Evolutionary conservation across 1,284 basidiomycete species (phyloP), one percentile per base, ranked within the genome.

Genomic region (Puccinia horiana): DNA sequence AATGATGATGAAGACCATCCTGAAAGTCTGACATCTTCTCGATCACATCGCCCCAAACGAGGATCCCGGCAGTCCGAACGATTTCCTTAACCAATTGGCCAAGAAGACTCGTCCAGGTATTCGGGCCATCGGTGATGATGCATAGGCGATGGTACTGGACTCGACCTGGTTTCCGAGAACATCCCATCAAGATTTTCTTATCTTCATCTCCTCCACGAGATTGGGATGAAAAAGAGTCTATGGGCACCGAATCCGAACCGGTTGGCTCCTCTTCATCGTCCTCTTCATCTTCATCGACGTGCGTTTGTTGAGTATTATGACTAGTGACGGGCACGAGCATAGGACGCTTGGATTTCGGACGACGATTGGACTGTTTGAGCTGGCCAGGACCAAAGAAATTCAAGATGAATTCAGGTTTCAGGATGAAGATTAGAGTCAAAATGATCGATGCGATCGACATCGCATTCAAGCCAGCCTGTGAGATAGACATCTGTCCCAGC

Each of bases 401-500:
- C 18, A 74, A 49, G 9, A 81, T 26, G n/a, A 74, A 81, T 44
- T 81, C 77, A 0, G 78, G 78, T 47, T 81, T 81, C 26, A 81
- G 26, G 23, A 81, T 56, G 20, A 81, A 52, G 35, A 72, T 56
- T 20, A 81, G 42, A 49, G 67, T 61, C 29, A 47, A 81, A 11
- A 81, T 63, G 42, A 81, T 81, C 9, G 78, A 81, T 20, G 78
- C 78, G 26, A 81, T 73, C 26, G 78, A 81, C 32, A 81, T 40
- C 14, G 78, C 54, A 63, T 81, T 49, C 16, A 81, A 44, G 23
- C 78, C 78, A 20, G 78, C 67, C 58, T 76, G 74, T 40, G 58
- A 61, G 26, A 76, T 32, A 8, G 74, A 76, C 4, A 12, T 35
- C 8, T 75, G 73, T 1, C n/a, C 42, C 18, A 56, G 29, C 49